A percentile compares a stretch with the other conserved stretches of the same genome.
phyloP scores from a whole-genome alignment of 2,329 filamentous ascomycete species.

The Ploettnerulaceae sp. region DNA sequence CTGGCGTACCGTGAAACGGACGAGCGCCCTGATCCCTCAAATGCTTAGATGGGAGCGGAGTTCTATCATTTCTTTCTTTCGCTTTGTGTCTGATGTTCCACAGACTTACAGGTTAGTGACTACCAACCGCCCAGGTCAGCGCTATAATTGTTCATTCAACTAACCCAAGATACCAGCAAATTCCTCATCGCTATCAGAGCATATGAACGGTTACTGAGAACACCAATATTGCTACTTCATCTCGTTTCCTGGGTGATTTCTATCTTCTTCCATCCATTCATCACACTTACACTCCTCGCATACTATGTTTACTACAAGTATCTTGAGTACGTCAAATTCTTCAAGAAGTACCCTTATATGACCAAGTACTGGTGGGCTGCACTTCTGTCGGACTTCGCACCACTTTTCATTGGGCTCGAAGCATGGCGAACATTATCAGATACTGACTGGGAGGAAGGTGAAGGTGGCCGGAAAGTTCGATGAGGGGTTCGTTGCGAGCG shows the following conservation, averaged over 20 bases:
- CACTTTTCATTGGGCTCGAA: neutral
- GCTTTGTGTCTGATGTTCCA: neutral
- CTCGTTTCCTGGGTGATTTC: neutral
- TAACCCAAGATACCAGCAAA: neutral
- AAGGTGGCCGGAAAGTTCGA: conserved; percentile 52
- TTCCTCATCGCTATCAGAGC: conserved; percentile 1
- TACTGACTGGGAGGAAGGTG: neutral
- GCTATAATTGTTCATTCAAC: neutral
- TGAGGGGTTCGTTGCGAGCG: no score
- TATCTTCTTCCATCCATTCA: neutral
- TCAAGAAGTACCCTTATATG: conserved; percentile 6
- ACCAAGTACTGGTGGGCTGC: neutral
- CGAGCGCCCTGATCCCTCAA: neutral
- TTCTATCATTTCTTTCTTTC: conserved; percentile 5
- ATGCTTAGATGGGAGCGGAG: conserved; percentile 7
- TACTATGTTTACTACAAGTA: conserved; percentile 3
- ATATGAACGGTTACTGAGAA: neutral
- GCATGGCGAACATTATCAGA: neutral
- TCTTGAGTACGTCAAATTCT: neutral
- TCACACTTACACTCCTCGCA: neutral
- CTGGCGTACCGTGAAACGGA: neutral
- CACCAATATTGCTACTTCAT: neutral
- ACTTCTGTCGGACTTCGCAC: neutral
- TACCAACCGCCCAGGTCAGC: no score
- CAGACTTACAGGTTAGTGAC: conserved; percentile 2